These are phyloP conservation scores for Ceratobasidium papillatum DNA, from an alignment of 1,284 basidiomycete species.

Conservation along the genomic window DNA sequence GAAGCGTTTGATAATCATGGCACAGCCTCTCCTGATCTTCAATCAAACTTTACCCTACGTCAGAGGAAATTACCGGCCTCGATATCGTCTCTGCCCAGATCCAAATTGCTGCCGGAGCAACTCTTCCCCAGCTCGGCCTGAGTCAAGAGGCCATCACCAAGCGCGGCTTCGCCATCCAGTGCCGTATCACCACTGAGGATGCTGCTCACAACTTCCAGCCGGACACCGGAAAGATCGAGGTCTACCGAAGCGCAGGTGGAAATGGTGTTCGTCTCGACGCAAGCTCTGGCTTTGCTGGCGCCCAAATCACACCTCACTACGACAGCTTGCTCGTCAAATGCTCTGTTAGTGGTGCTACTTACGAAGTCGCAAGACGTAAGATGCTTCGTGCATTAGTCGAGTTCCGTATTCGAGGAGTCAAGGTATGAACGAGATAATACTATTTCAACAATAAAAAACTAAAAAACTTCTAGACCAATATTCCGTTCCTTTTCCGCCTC, in stretches of 20 bases:
- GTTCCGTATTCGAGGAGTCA: constrained; percentile 99
- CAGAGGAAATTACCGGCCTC: constrained; percentile 98
- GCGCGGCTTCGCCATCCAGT: constrained; percentile 98
- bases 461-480: constrained; percentile 81
- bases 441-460: constrained; percentile 3
- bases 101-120: constrained; percentile 97
- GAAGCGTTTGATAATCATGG: constrained; percentile 46
- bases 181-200: constrained; percentile 99
- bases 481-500: constrained; percentile 98
- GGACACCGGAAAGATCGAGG: constrained; percentile 99
- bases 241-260: constrained; percentile 97
- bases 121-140: constrained; percentile 93
- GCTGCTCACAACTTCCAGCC: constrained; percentile 92
- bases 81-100: constrained; percentile 99
- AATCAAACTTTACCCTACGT: constrained; percentile 40
- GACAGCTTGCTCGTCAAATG: constrained; percentile 98
- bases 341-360: constrained; percentile 95
- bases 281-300: constrained; percentile 97
- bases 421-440: constrained; percentile 62
- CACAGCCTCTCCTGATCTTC: background rate
- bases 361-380: constrained; percentile 97
- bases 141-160: constrained; percentile 97
- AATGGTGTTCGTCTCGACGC: constrained; percentile 99
- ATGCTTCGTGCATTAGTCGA: constrained; percentile 99
- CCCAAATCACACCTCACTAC: constrained; percentile 99